Percentiles rank a stretch among this genome's conserved stretches.
phyloP scores from a whole-genome alignment of 1,284 basidiomycete species.

The Ganoderma lucidum region DNA sequence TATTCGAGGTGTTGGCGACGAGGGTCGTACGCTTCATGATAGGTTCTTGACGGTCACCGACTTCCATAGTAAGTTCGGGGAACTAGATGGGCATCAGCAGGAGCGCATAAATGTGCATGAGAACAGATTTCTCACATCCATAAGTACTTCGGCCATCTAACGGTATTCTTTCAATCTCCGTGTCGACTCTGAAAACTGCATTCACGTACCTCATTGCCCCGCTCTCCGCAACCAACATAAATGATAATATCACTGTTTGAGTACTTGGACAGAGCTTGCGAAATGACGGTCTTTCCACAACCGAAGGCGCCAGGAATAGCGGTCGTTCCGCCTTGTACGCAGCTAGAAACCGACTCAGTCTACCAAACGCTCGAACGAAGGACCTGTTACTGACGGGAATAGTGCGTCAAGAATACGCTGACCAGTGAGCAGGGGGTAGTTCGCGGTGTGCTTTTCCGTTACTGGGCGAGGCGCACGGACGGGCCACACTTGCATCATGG shows the following conservation, averaged over 20 bases:
- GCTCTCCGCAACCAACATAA: slow-evolving; percentile 97
- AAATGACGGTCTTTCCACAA: slow-evolving; percentile 97
- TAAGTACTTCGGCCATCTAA: slow-evolving; percentile 98
- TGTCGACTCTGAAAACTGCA: not conserved
- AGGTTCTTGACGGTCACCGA: slow-evolving; percentile 93
- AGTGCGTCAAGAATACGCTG: slow-evolving; percentile 97
- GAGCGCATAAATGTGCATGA: slow-evolving; percentile 12
- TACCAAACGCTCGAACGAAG: slow-evolving; percentile 5
- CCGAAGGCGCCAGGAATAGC: slow-evolving; percentile 99
- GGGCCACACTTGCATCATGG: slow-evolving; percentile 99
- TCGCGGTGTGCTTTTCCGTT: slow-evolving; percentile 92
- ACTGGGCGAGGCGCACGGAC: slow-evolving; percentile 98
- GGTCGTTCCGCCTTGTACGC: slow-evolving; percentile 98
- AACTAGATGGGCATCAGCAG: slow-evolving; percentile 64
- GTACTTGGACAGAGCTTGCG: slow-evolving; percentile 97
- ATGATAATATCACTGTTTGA: slow-evolving; percentile 99
- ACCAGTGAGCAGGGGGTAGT: slow-evolving; percentile 94
- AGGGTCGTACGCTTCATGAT: slow-evolving; percentile 99
- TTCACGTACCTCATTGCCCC: slow-evolving; percentile 81
- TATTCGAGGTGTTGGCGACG: slow-evolving; percentile 99
- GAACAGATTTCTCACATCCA: slow-evolving; percentile 69
- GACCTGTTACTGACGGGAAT: slow-evolving; percentile 77
- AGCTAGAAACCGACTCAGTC: slow-evolving; percentile 52
- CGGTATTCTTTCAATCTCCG: slow-evolving; percentile 6
- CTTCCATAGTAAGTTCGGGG: slow-evolving; percentile 93